These are phyloP conservation scores for Daldinia eschscholtzii DNA, from an alignment of 2,329 filamentous ascomycete species.

Conservation along the genomic window DNA sequence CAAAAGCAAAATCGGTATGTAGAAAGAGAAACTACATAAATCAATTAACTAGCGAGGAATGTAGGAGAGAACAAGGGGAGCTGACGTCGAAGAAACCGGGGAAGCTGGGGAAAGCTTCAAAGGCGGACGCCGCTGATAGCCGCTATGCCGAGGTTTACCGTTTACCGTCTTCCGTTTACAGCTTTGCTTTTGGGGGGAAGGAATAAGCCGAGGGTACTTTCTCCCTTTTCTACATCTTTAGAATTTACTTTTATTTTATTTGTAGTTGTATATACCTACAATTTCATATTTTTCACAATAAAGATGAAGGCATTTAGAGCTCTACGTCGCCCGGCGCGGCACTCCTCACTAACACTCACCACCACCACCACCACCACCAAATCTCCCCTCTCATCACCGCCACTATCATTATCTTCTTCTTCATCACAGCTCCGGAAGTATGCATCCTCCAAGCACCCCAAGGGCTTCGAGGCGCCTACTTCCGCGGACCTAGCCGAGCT, in stretches of 20 bases:
- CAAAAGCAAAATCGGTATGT: conserved; percentile 19
- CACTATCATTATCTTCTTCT: conserved; percentile 45
- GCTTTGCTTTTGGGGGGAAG: conserved; percentile 11
- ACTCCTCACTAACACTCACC: conserved; percentile 48
- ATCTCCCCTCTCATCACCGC: conserved; percentile 52
- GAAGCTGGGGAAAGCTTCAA: conserved; percentile 21
- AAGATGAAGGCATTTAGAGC: conserved; percentile 56
- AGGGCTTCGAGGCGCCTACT: conserved; percentile 76
- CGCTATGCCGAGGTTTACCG: conserved; percentile 43
- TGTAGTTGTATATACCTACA: not conserved
- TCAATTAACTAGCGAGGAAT: conserved; percentile 13
- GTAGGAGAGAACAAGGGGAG: conserved; percentile 36
- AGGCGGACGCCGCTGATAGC: conserved; percentile 32
- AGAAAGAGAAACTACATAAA: conserved; percentile 32
- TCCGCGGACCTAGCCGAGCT: conserved; percentile 82
- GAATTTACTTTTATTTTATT: conserved; percentile 8
- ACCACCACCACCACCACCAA: conserved; percentile 20
- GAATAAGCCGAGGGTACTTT: conserved; percentile 20
- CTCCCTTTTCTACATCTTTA: conserved; percentile 27
- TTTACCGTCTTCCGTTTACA: conserved; percentile 19
- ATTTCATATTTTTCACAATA: conserved; percentile 53
- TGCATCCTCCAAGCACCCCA: conserved; percentile 73
- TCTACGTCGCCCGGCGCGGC: conserved; percentile 53
- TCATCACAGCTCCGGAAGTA: conserved; percentile 55
- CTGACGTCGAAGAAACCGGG: conserved; percentile 40